phyloP scores from a whole-genome alignment of 2,329 filamentous ascomycete species.

The Monosporascus sp. region DNA sequence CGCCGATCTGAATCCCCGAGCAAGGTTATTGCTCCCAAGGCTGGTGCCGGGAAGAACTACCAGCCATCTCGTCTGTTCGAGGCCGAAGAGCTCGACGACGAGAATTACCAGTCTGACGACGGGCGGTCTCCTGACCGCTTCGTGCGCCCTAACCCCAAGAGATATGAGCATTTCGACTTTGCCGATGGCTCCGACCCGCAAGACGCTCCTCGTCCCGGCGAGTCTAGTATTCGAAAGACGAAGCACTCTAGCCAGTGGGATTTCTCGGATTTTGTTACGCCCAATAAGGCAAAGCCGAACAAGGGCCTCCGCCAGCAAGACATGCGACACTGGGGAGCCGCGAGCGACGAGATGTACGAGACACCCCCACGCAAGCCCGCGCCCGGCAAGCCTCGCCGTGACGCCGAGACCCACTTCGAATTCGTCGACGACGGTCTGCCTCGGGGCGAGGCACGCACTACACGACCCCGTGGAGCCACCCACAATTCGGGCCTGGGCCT shows the following conservation, averaged over 20 bases:
- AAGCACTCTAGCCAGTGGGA: slow-evolving; percentile 76
- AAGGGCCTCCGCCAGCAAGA: slow-evolving; percentile 62
- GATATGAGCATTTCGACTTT: slow-evolving; percentile 84
- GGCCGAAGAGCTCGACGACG: slow-evolving; percentile 43
- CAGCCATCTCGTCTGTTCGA: slow-evolving; percentile 61
- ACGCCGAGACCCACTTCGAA: slow-evolving; percentile 79
- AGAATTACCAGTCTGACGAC: slow-evolving; percentile 38
- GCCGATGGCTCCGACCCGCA: slow-evolving; percentile 56
- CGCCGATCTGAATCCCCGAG: slow-evolving; percentile 35
- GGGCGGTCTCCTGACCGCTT: slow-evolving; percentile 36
- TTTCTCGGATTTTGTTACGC: slow-evolving; percentile 84
- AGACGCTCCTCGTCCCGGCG: slow-evolving; percentile 40
- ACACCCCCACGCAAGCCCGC: slow-evolving; percentile 56
- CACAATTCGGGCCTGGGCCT: slow-evolving; percentile 66
- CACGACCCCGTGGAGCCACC: slow-evolving; percentile 47
- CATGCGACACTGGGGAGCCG: slow-evolving; percentile 73
- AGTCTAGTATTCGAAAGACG: slow-evolving; percentile 41
- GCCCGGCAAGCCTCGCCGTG: slow-evolving; percentile 66
- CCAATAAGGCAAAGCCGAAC: slow-evolving; percentile 62
- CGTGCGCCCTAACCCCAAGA: slow-evolving; percentile 67
- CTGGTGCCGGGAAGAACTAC: slow-evolving; percentile 56
- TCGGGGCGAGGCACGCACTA: slow-evolving; percentile 42
- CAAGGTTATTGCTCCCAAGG: slow-evolving; percentile 45
- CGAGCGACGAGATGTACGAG: slow-evolving; percentile 55
- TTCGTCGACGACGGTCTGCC: slow-evolving; percentile 70